Base-by-base conservation (phyloP, 2,329 filamentous ascomycete genomes). In the Penicillium glabrum region DNA sequence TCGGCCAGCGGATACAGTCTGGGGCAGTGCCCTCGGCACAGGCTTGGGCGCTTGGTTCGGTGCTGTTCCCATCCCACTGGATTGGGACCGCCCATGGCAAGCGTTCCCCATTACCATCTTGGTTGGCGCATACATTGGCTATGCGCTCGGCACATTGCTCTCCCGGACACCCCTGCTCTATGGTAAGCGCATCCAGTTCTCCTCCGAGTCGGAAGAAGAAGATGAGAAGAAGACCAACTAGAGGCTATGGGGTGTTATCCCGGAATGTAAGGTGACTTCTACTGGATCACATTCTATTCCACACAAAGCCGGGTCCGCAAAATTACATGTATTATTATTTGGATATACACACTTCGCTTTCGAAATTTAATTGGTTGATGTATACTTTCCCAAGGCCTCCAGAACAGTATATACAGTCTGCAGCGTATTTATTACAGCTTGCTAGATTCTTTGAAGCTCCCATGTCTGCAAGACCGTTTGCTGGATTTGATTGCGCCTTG, bases 1-100 rank as follows among this genome's bases (percentile, higher is more conserved):
- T 48, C 78, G 87, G 19, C 91, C 93, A 0, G 78, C 95, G 23
- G 95, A 98, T 74, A 89, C 93, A 70, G 86, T 90, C 0, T 95
- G 91, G 76, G 93, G 92, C 3, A 91, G 86, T 1, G 82, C 91
- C 10, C 74, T 93, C n/a, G 95, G 95, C 5, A 87, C 86, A 0
- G 79, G 89, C 26, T 67, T 93, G 1, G 95, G 95, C 6, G 91
- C 91, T 41, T 98, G 95, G 95, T 78, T 96, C 43, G 95, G 95
- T 3, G 95, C 95, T 8, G 86, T 98, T 52, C 95, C 96, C 0
- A 98, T 99, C 66, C 95, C 95, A 2, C 79, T 99, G 64, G 95
- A 99, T 73, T 98, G 93, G 83, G 95, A 99, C 73, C 87, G 95
- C n/a, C 92, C 96, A 66, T 99, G 95, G 95, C 95, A 99, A 83